Base-by-base conservation (phyloP, 1,139 yeast species). In the Candida tropicalis region DNA sequence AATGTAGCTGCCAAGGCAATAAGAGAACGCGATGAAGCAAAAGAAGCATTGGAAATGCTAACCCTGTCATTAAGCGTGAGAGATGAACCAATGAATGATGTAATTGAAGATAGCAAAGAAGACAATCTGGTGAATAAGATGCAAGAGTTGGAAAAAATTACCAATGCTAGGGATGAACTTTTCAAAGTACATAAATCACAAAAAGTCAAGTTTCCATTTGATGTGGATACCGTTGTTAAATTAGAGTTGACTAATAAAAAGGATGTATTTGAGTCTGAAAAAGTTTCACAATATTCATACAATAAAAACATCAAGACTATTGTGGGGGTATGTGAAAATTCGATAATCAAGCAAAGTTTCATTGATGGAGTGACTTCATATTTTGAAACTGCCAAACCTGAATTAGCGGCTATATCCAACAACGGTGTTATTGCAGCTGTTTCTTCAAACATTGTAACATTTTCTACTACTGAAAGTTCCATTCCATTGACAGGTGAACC, bases 1-100 rank as follows among this genome's bases (percentile, higher is more conserved):
- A 70, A 90, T 44, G 97, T 91, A 2, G 95, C 95, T 0, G 83
- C 96, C 0, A 75, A 76, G 35, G 81, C 90, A 1, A 71, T 84
- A 8, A 73, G 73, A 45, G 96, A 89, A 55, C 65, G 95, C 36
- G 96, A 89, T 53, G 91, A 84, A 43, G 85, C 88, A 1, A 70
- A 73, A 42, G 60, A 58, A 5, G 87, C 88, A 1, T 66, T 87
- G 47, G 75, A 77, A 41, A 69, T 80, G 46, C 61, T 79, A 36
- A 60, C 77, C 0, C 48, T 53, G 6, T 59, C 71, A 5, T 39
- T 49, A 28, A 38, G 17, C 12, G 42, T 31, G 15, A 39, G 32
- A 24, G 39, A 39, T 35, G 41, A 27, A 43, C 33, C 28, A 15
- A 23, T 36, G 8, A 27, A 11, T 22, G 42, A 47, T 15, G 43